A percentile compares a stretch with the other conserved stretches of the same genome.
Evolutionary conservation across 495 filamentous ascomycete species (phyloP).

Genomic region (Lasiosphaeria ovina): DNA sequence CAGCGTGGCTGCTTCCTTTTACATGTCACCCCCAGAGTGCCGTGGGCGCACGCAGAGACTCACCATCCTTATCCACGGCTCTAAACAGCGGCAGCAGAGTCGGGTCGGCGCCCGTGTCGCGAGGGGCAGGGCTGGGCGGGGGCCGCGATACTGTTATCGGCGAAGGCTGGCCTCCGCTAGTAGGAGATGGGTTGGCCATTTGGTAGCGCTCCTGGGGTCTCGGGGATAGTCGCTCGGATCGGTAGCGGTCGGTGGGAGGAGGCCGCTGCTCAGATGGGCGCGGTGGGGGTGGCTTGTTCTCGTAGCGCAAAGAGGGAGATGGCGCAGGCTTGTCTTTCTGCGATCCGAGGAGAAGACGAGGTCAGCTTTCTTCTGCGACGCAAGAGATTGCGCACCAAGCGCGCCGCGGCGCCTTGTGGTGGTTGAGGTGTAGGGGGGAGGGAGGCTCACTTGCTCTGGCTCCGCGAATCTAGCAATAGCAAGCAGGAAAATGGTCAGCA

Average conservation of each 20-base stretch:
- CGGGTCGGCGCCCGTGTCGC: constrained; percentile 62
- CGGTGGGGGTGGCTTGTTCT: constrained; percentile 39
- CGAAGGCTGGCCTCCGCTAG: constrained; percentile 40
- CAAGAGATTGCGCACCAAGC: constrained; percentile 12
- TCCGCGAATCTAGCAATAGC: constrained; percentile 72
- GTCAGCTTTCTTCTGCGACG: constrained; percentile 16
- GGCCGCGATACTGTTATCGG: constrained; percentile 58
- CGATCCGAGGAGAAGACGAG: constrained; percentile 2
- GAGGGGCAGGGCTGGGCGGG: constrained; percentile 62
- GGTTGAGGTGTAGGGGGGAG: constrained; percentile 4
- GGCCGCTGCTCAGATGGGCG: constrained; percentile 30
- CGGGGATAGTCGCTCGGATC: constrained; percentile 15
- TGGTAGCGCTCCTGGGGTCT: constrained; percentile 13
- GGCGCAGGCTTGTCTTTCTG: constrained; percentile 34
- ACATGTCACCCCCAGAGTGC: not conserved
- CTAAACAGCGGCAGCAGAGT: constrained; percentile 82
- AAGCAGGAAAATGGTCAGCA: constrained; percentile 20
- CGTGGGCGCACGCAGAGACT: constrained; percentile 15
- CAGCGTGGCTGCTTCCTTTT: not conserved
- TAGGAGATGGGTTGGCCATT: constrained; percentile 31
- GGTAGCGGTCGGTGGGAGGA: constrained; percentile 18
- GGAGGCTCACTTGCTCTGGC: constrained; percentile 73
- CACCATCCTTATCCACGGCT: constrained; percentile 82
- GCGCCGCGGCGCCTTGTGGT: constrained; percentile 1
- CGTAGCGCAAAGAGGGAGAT: constrained; percentile 35